A percentile compares a stretch with the other conserved stretches of the same genome.
These are phyloP conservation scores for Umbellularia californica DNA, from an alignment of 164 flowering plant species.

Conservation along the genomic window DNA sequence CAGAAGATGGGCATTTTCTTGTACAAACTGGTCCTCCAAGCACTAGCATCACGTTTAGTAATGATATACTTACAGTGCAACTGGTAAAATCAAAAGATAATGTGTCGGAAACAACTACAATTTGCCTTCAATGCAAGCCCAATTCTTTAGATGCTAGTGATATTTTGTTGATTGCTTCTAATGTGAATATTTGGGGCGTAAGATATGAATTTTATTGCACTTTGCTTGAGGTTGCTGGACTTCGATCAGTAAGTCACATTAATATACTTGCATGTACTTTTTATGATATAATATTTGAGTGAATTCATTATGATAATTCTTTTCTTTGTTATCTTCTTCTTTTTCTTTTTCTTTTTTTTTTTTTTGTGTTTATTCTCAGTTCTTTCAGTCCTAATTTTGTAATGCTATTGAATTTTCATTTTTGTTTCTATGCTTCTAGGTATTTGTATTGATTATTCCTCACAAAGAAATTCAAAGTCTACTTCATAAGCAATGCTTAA, in stretches of 20 bases:
- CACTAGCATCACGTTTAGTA: conserved; percentile 12
- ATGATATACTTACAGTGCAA: conserved; percentile 22
- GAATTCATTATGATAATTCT: neutral
- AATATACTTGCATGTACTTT: neutral
- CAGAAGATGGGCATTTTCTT: conserved; percentile 34
- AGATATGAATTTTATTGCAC: conserved; percentile 32
- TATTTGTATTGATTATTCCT: conserved; percentile 35
- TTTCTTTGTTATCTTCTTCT: neutral
- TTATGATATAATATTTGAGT: neutral
- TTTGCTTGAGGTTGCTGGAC: conserved; percentile 36
- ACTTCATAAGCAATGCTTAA: conserved; percentile 19
- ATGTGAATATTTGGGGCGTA: conserved; percentile 16
- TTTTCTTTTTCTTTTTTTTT: no score
- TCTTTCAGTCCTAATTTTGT: no score
- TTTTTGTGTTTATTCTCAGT: neutral
- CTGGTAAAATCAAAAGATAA: neutral
- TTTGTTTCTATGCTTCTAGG: conserved; percentile 22
- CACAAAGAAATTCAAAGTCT: conserved; percentile 15
- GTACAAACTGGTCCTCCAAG: conserved; percentile 23
- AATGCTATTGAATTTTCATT: no score
- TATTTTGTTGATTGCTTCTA: conserved; percentile 2
- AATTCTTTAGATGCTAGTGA: neutral
- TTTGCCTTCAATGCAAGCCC: conserved; percentile 27
- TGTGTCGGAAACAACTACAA: neutral
- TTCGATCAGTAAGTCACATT: conserved; percentile 36